These are phyloP conservation scores for Penicillium sp. DNA, from an alignment of 2,329 filamentous ascomycete species.

Conservation along the genomic window DNA sequence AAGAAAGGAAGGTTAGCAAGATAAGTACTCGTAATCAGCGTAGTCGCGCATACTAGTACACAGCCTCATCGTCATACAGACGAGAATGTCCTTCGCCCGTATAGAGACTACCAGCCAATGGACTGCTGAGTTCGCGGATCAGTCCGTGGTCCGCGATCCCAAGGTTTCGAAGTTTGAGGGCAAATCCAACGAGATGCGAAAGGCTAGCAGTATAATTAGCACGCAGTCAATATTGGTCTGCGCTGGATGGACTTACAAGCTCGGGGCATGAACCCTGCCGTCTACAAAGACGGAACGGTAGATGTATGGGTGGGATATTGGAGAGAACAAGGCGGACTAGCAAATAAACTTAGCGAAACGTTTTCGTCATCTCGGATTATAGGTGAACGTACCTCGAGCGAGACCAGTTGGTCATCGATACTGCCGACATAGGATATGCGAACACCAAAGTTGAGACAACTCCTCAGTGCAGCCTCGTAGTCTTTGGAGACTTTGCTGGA, in stretches of 20 bases:
- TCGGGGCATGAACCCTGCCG: conserved; percentile 81
- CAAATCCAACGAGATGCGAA: conserved; percentile 85
- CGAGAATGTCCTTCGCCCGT: conserved; percentile 88
- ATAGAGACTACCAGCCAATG: conserved; percentile 85
- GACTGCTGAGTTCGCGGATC: conserved; percentile 79
- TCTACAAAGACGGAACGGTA: conserved; percentile 96
- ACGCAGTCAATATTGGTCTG: neutral
- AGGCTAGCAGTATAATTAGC: conserved; percentile 47
- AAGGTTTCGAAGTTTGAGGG: conserved; percentile 86
- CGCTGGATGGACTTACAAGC: conserved; percentile 59
- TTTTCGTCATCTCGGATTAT: neutral
- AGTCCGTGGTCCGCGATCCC: conserved; percentile 90
- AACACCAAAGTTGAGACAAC: conserved; percentile 70
- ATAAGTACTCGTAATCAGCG: neutral
- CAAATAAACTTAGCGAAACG: neutral
- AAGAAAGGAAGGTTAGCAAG: conserved; percentile 3
- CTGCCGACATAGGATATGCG: conserved; percentile 85
- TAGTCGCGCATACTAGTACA: conserved; percentile 62
- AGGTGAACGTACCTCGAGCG: conserved; percentile 63
- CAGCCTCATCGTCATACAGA: conserved; percentile 80
- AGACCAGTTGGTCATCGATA: conserved; percentile 94
- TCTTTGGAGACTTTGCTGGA: conserved; percentile 75
- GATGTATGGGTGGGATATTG: conserved; percentile 83
- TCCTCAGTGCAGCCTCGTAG: conserved; percentile 70
- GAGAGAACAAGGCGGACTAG: conserved; percentile 77